These are phyloP conservation scores for Ammopiptanthus mongolicus DNA, from an alignment of 306 rosid genomes.

Conservation along the genomic window DNA sequence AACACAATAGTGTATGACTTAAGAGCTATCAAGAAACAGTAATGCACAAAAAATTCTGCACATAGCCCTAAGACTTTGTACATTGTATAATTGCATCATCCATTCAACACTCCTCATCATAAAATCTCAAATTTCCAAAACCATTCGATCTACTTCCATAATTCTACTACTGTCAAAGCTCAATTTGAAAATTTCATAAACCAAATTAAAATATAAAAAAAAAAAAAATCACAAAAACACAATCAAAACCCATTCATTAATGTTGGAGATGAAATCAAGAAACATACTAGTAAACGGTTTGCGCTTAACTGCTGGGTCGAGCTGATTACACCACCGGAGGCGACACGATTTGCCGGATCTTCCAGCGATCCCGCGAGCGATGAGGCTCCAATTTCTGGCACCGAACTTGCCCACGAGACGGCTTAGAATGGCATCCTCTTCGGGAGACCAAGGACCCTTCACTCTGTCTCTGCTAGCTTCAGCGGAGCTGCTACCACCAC, in stretches of 20 bases:
- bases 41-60: neutral
- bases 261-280: neutral
- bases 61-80: neutral
- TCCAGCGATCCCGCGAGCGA: slow-evolving; percentile 84
- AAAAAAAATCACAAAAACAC: neutral
- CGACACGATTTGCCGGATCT: slow-evolving; percentile 98
- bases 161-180: neutral
- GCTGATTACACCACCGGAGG: slow-evolving; percentile 95
- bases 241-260: neutral
- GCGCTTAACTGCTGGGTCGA: slow-evolving; percentile 89
- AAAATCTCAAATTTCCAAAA: neutral
- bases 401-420: slow-evolving; percentile 86
- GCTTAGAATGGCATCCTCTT: slow-evolving; percentile 78
- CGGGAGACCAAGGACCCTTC: slow-evolving; percentile 93
- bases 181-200: neutral
- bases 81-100: neutral
- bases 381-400: slow-evolving; percentile 87
- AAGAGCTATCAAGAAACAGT: neutral
- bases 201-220: neutral
- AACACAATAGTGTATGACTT: neutral
- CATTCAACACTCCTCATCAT: no score
- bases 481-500: slow-evolving; percentile 19
- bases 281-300: slow-evolving; percentile 76
- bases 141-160: neutral
- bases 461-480: slow-evolving; percentile 52